Base-by-base conservation (phyloP, 164 flowering plant genomes). In the Berberis thunbergii region DNA sequence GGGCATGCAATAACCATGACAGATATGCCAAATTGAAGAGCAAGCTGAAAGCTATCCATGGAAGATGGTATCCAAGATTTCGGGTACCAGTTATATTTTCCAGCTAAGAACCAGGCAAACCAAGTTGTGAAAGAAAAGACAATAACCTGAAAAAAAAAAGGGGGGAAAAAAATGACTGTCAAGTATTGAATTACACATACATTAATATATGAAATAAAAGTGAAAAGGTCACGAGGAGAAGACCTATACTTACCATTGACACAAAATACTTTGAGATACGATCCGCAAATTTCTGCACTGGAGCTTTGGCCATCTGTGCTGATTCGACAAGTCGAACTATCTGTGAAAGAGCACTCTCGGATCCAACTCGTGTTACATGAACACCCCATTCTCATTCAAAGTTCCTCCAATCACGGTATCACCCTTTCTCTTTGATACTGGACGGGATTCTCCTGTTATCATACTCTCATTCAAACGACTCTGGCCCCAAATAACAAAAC, bases 1-100 rank as follows among this genome's bases (percentile, higher is more conserved):
- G 98, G 97, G 70, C 97, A 93, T 43, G 98, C 97, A 65, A 90
- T 86, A 67, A 93, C 97, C 87, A 90, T 84, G 26, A 90, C 97
- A 59, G 97, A 86, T 38, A 93, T 93, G 45, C 94, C 97, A 75
- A 93, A 93, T 69, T 90, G 89, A 54, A 93, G 91, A 65, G 98
- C 98, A 46, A 93, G 91, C 81, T 90, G 81, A 70, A 93, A 93
- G 72, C 89, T 82, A 69, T 88, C 93, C 90, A 88, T 84, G 39
- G 91, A 83, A 49, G 82, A 70, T 56, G 97, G 91, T 56, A 93
- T 81, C 98, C 97, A 93, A 2, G 90, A 78, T 59, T 74, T 76
- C 8, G 96, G 96, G 71, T 88, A 90, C 44, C 72, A 66, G 62
- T 82, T 66, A 12, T 82, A 77, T 63, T 80, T 84, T 55, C 96